Base-by-base conservation (phyloP, 768 basidiomycete genomes). In the Rhodotorula sphaerocarpa region DNA sequence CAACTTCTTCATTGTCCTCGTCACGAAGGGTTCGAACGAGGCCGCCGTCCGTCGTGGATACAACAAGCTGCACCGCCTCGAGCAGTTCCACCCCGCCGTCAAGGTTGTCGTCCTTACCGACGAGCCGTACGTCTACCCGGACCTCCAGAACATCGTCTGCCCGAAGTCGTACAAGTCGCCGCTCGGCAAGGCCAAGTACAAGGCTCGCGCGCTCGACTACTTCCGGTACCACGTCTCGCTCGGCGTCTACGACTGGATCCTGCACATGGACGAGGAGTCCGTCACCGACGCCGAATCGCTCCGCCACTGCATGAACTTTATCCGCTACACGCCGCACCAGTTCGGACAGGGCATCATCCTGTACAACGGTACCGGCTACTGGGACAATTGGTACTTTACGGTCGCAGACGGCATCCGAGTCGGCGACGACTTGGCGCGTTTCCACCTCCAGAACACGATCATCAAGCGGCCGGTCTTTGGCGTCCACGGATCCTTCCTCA, bases 341-440 rank as follows among this genome's bases (percentile, higher is more conserved):
- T 73, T 73, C 53, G 73, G 72, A 27, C 73, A 74, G 65, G 73
- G 73, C 51, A 74, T 74, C 70, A 74, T 74, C 48, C 64, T 74
- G 31, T 74, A 74, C 72, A 74, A 74, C 70, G 73, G 73, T 30
- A 48, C 42, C 27, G 63, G 70, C 31, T 65, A 65, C 59, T 70
- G 71, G 73, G 70, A 73, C 62, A 74, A 73, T 64, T 74, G 73
- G 73, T 72, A 72, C 68, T 74, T 74, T 45, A 73, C 73, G 21
- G 73, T 74, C 42, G 73, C 73, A 10, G 73, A 74, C 55, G 72
- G 73, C 57, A 70, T 74, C 42, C 73, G 73, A 67, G 73, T 74
- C 55, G 73, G 73, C 33, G 73, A 74, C 66, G 73, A 74, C 59
- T 60, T 74, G 51, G 73, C 73, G 12, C 73, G 73, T 27, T 74